These are phyloP conservation scores for Sporothrix phasma DNA, from an alignment of 2,329 filamentous ascomycete genomes.

Conservation along the genomic window DNA sequence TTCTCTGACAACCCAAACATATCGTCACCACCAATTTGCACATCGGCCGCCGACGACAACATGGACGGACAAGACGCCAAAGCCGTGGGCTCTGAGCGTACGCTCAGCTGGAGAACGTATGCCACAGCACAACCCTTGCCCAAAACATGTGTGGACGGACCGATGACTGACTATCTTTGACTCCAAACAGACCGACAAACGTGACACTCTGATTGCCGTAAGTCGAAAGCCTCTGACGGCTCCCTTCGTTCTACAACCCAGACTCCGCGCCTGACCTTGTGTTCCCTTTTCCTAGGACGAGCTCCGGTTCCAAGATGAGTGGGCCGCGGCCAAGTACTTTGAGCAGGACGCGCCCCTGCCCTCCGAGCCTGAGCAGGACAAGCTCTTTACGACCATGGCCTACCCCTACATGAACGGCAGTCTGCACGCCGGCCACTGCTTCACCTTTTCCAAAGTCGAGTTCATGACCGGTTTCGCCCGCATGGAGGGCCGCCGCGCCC, in stretches of 20 bases:
- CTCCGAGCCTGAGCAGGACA: conserved; percentile 72
- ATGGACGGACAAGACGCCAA: conserved; percentile 15
- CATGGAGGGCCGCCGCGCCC: conserved; percentile 78
- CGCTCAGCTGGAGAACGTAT: conserved; percentile 26
- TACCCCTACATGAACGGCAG: conserved; percentile 31
- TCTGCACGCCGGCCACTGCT: conserved; percentile 62
- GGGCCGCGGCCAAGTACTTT: conserved; percentile 70
- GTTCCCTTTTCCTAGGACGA: conserved; percentile 35
- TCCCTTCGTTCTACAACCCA: background rate
- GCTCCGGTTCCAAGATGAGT: conserved; percentile 85
- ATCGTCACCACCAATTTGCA: background rate
- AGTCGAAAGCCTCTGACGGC: background rate
- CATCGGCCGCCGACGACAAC: background rate
- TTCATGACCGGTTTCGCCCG: conserved; percentile 78
- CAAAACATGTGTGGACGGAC: background rate
- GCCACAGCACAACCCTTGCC: conserved; percentile 20
- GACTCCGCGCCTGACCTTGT: background rate
- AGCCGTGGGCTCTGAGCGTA: conserved; percentile 16
- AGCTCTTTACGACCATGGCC: conserved; percentile 66
- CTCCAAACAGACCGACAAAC: conserved; percentile 62
- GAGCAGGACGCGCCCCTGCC: conserved; percentile 74
- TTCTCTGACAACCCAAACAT: conserved; percentile 1
- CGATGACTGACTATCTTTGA: background rate
- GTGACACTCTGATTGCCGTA: conserved; percentile 67
- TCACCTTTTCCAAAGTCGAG: conserved; percentile 87